Base-by-base conservation (phyloP, 176 grass and related monocot genomes). In the Secale cereale region DNA sequence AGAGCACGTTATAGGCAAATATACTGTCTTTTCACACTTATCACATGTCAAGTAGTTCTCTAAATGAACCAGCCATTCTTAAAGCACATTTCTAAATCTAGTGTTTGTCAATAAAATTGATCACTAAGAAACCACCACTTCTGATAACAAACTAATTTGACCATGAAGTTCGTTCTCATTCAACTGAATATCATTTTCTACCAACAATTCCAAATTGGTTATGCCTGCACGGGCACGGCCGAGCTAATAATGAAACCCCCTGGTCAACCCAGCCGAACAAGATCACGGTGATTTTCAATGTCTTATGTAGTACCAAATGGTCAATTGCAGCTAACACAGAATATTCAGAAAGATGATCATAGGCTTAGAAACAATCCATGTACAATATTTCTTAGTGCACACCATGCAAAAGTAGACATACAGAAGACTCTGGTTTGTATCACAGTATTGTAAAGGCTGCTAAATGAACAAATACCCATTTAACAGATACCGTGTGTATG, bases 341-440 rank as follows among this genome's bases (percentile, higher is more conserved):
- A 74, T 35, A 79, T 23, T 62, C 7, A 83, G 33, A 28, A 78
- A 57, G 31, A 7, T 68, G n/a, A 54, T 7, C 6, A 52, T 9
- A 65, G 20, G 36, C 5, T 57, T 25, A 5, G 13, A 69, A 81
- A 43, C 9, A 86, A 77, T 20, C 46, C 40, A 86, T 82, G 41
- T 77, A 82, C 72, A 73, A 4, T 37, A 78, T 86, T 86, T 77
- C 74, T 83, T 43, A 22, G 32, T 72, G 77, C 79, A 86, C 25
- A 86, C 43, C 27, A 56, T 78, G 25, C 54, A 72, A 78, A 35
- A 57, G 41, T 57, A 63, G 52, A 36, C 79, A 73, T 17, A 82
- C 17, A 41, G 63, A 78, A 83, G 25, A 66, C 82, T 15, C 41
- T 57, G 12, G 32, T 56, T 48, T 67, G 74, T 59, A 66, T 90